Percentiles rank a stretch among this genome's conserved stretches.
phyloP scores from a whole-genome alignment of 2,329 filamentous ascomycete genomes.

The Ilyonectria destructans region DNA sequence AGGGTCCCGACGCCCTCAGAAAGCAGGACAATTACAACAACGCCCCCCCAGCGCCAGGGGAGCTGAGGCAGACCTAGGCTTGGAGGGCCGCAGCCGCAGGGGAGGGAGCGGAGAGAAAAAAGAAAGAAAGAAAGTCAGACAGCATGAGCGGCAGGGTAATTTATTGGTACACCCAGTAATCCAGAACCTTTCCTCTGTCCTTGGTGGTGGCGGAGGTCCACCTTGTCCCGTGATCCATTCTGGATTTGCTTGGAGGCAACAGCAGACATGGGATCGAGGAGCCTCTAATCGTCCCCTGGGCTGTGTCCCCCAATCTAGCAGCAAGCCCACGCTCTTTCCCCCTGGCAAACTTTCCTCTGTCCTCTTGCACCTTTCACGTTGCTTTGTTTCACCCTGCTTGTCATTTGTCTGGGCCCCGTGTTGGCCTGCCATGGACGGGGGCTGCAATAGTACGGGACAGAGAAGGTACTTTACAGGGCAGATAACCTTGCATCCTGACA shows the following conservation, averaged over 20 bases:
- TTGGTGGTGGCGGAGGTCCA: background rate
- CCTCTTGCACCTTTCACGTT: background rate
- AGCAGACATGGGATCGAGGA: slow-evolving; percentile 5
- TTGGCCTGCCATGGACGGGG: slow-evolving; percentile 5
- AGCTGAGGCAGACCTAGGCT: background rate
- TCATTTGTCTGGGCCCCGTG: slow-evolving; percentile 9
- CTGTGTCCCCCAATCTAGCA: background rate
- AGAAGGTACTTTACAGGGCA: slow-evolving; percentile 16
- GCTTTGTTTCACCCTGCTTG: slow-evolving; percentile 16
- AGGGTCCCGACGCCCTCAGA: background rate
- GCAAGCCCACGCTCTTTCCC: background rate
- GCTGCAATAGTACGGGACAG: slow-evolving; percentile 3
- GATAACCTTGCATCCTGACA: slow-evolving; percentile 24
- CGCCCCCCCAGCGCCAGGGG: slow-evolving; percentile 2
- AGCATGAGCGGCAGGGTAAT: slow-evolving; percentile 7
- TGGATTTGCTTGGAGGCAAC: slow-evolving; percentile 1
- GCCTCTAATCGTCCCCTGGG: background rate
- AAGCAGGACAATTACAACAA: background rate
- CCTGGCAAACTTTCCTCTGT: background rate
- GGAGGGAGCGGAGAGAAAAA: background rate
- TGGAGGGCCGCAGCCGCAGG: background rate
- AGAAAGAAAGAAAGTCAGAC: slow-evolving; percentile 32
- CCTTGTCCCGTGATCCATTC: slow-evolving; percentile 1
- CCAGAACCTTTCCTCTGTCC: background rate
- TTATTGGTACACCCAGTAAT: slow-evolving; percentile 3